Evolutionary conservation across 129 eudicot species (phyloP).

Genomic region (Chrysanthemum lavandulifolium): DNA sequence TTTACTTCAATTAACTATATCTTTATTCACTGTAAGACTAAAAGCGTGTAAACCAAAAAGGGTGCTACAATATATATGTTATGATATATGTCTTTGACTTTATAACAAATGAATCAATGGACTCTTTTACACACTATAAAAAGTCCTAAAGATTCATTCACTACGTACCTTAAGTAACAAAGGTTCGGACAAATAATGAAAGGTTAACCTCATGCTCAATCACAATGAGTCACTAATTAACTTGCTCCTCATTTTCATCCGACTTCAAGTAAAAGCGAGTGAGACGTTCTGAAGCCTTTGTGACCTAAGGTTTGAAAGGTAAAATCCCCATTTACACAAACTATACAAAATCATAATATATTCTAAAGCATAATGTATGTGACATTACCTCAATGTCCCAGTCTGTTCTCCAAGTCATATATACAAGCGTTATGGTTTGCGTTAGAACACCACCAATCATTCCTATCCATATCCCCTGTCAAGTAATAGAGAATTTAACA

Average conservation of each 20-base stretch:
- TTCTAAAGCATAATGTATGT: neutral
- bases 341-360: neutral
- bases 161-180: no score
- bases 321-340: neutral
- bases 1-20: no score
- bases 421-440: conserved; percentile 46
- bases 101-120: no score
- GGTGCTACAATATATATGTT: no score
- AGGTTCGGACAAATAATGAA: no score
- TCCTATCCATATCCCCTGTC: conserved; percentile 81
- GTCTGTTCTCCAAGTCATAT: conserved; percentile 57
- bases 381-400: conserved; percentile 59
- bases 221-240: neutral
- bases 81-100: no score
- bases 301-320: conserved; percentile 16
- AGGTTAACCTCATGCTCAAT: neutral
- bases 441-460: conserved; percentile 54
- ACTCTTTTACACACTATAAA: no score
- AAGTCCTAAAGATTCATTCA: no score
- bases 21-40: no score
- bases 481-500: neutral
- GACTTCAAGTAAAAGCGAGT: conserved; percentile 34
- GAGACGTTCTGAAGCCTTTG: conserved; percentile 43
- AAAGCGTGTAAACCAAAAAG: no score
- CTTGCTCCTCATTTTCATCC: conserved; percentile 17